Percentiles rank a stretch among this genome's conserved stretches.
These are phyloP conservation scores for Eucalyptus polybractea DNA, from an alignment of 345 rosid species.

Conservation along the genomic window DNA sequence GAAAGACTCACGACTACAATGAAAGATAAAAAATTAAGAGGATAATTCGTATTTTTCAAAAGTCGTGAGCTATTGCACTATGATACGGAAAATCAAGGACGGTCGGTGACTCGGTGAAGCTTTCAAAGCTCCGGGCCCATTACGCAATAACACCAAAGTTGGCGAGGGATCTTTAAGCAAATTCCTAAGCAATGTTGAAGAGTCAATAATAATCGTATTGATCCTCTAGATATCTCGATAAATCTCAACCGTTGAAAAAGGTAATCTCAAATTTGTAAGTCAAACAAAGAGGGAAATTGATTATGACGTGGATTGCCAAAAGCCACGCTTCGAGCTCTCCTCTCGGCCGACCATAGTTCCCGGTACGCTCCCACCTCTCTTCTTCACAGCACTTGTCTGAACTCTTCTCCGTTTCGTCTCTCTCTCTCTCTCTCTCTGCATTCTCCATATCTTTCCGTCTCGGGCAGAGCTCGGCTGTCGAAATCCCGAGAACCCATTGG, in stretches of 20 bases:
- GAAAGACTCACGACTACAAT: neutral
- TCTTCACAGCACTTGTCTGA: neutral
- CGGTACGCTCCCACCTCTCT: neutral
- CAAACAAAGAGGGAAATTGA: neutral
- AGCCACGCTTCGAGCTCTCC: neutral
- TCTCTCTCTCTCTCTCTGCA: neutral
- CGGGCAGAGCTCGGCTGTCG: neutral
- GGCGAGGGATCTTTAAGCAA: neutral
- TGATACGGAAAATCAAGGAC: neutral
- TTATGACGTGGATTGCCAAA: neutral
- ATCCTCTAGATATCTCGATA: no score
- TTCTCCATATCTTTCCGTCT: neutral
- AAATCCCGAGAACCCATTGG: neutral
- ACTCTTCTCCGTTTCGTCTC: neutral
- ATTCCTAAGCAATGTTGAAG: neutral
- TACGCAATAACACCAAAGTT: neutral
- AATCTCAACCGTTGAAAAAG: neutral
- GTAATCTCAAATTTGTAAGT: neutral
- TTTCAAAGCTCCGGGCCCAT: neutral
- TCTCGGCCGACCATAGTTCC: neutral
- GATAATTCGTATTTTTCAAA: neutral
- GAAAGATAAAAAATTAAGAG: neutral
- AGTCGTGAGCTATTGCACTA: neutral
- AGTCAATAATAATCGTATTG: no score
- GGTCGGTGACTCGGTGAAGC: no score